Conservation (phyloP, 2,329 filamentous ascomycete species). For the Thermothelomyces thermophilus region DNA sequence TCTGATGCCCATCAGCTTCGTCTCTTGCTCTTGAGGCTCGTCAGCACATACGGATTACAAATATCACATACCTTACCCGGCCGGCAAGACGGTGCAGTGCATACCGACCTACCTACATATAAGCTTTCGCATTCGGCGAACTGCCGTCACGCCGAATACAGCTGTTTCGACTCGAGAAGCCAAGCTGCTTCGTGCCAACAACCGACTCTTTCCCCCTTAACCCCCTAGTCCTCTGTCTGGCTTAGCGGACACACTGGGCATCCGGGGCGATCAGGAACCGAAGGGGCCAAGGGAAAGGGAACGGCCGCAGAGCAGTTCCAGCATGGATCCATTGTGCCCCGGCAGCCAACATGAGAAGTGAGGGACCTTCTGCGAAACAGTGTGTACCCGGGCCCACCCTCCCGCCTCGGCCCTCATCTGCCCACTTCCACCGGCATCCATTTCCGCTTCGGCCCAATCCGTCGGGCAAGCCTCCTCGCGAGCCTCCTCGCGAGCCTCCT, state of each 20-base stretch:
- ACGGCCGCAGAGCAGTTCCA: constrained; percentile 11
- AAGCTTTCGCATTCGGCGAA: not conserved
- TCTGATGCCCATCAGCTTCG: too few relatives aligned
- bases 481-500: constrained; percentile 1
- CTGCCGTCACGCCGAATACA: not conserved
- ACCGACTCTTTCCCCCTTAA: too few relatives aligned
- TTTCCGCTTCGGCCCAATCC: constrained; percentile 14
- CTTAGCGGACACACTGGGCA: too few relatives aligned
- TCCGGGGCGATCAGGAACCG: constrained; percentile 27
- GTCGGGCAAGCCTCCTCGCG: not conserved
- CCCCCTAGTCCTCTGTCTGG: too few relatives aligned
- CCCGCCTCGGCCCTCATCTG: constrained; percentile 8
- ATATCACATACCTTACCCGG: not conserved
- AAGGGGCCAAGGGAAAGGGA: constrained; percentile 22
- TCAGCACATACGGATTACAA: not conserved
- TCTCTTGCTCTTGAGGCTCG: not conserved
- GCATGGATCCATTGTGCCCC: constrained; percentile 21
- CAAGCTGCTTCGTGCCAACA: constrained; percentile 3
- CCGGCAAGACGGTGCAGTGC: not conserved
- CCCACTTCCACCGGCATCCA: not conserved
- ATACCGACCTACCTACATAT: not conserved
- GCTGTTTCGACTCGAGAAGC: not conserved
- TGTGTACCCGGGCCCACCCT: constrained; percentile 14
- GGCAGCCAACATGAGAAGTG: constrained; percentile 26
- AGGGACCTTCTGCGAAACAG: constrained; percentile 19